Conservation (phyloP, 2,329 filamentous ascomycete species). For the Xylaria sp. region DNA sequence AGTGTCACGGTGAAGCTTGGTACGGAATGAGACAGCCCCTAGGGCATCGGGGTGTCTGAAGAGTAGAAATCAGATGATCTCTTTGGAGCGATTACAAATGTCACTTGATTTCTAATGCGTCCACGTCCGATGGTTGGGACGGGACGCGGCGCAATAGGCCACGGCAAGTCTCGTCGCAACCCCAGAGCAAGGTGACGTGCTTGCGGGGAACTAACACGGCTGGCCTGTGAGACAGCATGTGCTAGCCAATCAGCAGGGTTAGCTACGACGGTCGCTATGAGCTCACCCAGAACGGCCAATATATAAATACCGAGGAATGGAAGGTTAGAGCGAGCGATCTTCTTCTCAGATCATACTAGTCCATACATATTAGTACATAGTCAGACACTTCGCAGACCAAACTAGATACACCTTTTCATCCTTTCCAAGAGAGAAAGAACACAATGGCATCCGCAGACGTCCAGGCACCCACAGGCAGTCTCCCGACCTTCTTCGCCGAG, state of each 20-base stretch:
- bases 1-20: neutral
- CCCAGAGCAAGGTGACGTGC: constrained; percentile 42
- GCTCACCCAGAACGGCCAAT: constrained; percentile 15
- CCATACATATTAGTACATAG: neutral
- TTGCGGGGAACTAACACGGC: constrained; percentile 43
- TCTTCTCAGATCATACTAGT: constrained; percentile 14
- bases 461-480: constrained; percentile 38
- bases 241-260: constrained; percentile 23
- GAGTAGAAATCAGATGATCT: constrained; percentile 22
- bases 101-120: constrained; percentile 42
- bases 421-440: neutral
- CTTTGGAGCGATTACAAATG: constrained; percentile 33
- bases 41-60: neutral
- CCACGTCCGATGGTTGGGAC: constrained; percentile 7
- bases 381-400: neutral
- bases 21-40: neutral
- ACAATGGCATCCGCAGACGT: constrained; percentile 47
- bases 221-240: neutral
- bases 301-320: constrained; percentile 23
- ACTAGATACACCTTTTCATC: neutral
- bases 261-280: too few species aligned
- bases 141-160: constrained; percentile 28
- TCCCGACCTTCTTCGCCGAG: constrained; percentile 35
- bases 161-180: constrained; percentile 39
- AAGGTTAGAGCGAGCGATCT: neutral